These are phyloP conservation scores for Rhizopogon sp. DNA, from an alignment of 768 basidiomycete genomes.

Conservation along the genomic window DNA sequence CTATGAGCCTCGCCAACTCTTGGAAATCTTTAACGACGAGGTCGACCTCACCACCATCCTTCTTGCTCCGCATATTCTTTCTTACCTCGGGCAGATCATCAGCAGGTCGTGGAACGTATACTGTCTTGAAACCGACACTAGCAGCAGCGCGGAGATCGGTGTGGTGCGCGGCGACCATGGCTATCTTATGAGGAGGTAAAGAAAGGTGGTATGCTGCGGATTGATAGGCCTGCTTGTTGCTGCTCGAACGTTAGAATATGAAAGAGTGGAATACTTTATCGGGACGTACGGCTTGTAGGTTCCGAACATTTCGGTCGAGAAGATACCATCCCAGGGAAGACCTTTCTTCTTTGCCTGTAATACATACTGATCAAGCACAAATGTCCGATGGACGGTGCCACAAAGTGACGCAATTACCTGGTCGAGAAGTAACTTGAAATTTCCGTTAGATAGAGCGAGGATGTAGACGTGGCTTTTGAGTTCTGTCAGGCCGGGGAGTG, in stretches of 20 bases:
- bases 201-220: slow-evolving; percentile 44
- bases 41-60: slow-evolving; percentile 57
- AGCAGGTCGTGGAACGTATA: slow-evolving; percentile 49
- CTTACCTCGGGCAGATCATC: slow-evolving; percentile 33
- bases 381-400: too few species aligned
- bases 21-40: slow-evolving; percentile 45
- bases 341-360: slow-evolving; percentile 54
- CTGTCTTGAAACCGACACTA: slow-evolving; percentile 46
- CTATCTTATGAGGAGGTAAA: slow-evolving; percentile 39
- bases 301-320: slow-evolving; percentile 56
- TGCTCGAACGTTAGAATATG: neutral
- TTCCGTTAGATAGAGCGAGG: slow-evolving; percentile 59
- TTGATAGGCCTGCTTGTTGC: slow-evolving; percentile 45
- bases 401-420: slow-evolving; percentile 35
- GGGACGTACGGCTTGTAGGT: slow-evolving; percentile 59
- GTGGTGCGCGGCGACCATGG: slow-evolving; percentile 64
- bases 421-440: slow-evolving; percentile 53
- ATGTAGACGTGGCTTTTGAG: slow-evolving; percentile 50
- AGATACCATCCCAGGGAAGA: slow-evolving; percentile 60
- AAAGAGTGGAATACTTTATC: too few species aligned
- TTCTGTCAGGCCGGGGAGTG: slow-evolving; percentile 39
- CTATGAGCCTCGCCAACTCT: slow-evolving; percentile 36
- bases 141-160: slow-evolving; percentile 53
- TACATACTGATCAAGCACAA: neutral
- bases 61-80: slow-evolving; percentile 35